A percentile compares a stretch with the other conserved stretches of the same genome.
Evolutionary conservation across 106 monocot species (phyloP).

Genomic region (Acorus gramineus): DNA sequence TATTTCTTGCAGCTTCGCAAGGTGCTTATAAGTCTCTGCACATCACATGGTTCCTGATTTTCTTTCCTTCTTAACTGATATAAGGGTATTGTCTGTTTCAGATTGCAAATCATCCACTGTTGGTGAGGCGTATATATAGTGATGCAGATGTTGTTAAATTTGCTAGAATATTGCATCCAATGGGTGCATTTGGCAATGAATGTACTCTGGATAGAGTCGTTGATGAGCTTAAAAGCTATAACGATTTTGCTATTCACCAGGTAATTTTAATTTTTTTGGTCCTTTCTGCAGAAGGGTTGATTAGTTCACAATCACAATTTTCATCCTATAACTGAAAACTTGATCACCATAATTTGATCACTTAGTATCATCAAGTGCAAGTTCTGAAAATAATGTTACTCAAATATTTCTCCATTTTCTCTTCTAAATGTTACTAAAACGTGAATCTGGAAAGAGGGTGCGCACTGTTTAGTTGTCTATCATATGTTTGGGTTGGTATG

Average conservation of each 20-base stretch:
- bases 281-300: not conserved
- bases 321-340: too few relatives aligned
- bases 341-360: too few relatives aligned
- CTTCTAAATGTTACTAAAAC: too few relatives aligned
- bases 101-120: slow-evolving; percentile 98
- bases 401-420: not conserved
- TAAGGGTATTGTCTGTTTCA: slow-evolving; percentile 15
- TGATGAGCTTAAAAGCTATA: slow-evolving; percentile 66
- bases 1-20: slow-evolving; percentile 94
- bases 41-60: too few relatives aligned
- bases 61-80: too few relatives aligned
- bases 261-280: slow-evolving; percentile 23
- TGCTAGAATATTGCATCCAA: slow-evolving; percentile 67
- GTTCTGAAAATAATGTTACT: not conserved
- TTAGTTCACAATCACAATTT: too few relatives aligned
- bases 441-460: too few relatives aligned
- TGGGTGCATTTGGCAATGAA: slow-evolving; percentile 88
- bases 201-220: slow-evolving; percentile 80
- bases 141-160: slow-evolving; percentile 63
- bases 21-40: slow-evolving; percentile 22
- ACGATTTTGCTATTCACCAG: slow-evolving; percentile 83
- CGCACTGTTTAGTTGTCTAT: too few relatives aligned
- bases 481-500: too few relatives aligned
- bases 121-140: slow-evolving; percentile 63
- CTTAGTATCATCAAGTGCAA: too few relatives aligned